These are phyloP conservation scores for Ceratocystis albifundus DNA, from an alignment of 2,329 filamentous ascomycete species.

Conservation along the genomic window DNA sequence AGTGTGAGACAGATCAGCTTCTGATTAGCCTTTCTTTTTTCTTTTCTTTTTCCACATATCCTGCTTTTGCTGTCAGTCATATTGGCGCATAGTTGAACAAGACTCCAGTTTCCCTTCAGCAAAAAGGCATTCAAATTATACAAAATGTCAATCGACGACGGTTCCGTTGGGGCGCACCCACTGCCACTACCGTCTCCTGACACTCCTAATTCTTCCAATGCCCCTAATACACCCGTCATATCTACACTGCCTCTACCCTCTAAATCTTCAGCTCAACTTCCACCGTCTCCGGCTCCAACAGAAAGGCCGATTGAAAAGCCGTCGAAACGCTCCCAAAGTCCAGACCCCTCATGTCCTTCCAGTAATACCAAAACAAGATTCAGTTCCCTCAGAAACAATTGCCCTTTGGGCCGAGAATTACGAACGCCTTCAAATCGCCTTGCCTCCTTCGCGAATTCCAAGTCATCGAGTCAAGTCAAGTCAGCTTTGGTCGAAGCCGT, in stretches of 20 bases:
- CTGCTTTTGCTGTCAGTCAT: background rate
- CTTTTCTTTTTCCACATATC: background rate
- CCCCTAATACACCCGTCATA: background rate
- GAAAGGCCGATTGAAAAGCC: constrained; percentile 12
- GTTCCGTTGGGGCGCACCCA: background rate
- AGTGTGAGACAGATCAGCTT: constrained; percentile 5
- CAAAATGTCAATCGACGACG: constrained; percentile 11
- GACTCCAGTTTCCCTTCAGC: background rate
- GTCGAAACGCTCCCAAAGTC: constrained; percentile 18
- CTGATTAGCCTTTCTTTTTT: background rate
- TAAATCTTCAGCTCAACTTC: constrained; percentile 4
- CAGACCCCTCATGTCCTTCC: constrained; percentile 12
- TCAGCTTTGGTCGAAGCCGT: constrained; percentile 13
- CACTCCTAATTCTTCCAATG: background rate
- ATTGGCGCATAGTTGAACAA: background rate
- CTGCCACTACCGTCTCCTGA: background rate
- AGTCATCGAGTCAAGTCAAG: constrained; percentile 14
- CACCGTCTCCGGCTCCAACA: constrained; percentile 13
- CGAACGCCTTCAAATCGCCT: constrained; percentile 16
- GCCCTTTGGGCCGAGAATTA: constrained; percentile 9
- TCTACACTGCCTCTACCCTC: background rate
- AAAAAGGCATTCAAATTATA: background rate
- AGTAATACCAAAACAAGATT: constrained; percentile 18
- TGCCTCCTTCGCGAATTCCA: constrained; percentile 16
- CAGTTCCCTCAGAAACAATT: constrained; percentile 6